A percentile compares a stretch with the other conserved stretches of the same genome.
Conservation (phyloP, 73 alveolate genomes). For the Paramecium tetraurelia region DNA sequence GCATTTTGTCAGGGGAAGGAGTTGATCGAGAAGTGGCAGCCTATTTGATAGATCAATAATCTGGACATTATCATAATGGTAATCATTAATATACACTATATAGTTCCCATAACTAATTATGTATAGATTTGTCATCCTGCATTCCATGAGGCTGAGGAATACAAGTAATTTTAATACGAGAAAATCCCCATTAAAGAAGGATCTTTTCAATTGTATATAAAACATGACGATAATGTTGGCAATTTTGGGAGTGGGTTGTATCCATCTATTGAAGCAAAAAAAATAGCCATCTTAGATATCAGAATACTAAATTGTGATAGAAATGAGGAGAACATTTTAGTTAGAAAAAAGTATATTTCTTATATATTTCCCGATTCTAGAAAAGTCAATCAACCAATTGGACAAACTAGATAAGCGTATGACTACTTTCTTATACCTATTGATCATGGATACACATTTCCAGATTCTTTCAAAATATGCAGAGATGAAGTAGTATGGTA, state of each 20-base stretch:
- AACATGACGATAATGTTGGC: slow-evolving; percentile 85
- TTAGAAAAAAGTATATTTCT: slow-evolving; percentile 69
- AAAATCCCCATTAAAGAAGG: slow-evolving; percentile 85
- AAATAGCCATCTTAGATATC: slow-evolving; percentile 93
- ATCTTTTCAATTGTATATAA: slow-evolving; percentile 83
- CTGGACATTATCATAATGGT: slow-evolving; percentile 67
- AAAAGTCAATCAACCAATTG: slow-evolving; percentile 11
- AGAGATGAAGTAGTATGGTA: slow-evolving; percentile 95
- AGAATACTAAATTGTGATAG: slow-evolving; percentile 94
- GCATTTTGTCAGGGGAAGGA: slow-evolving; percentile 96
- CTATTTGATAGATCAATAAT: slow-evolving; percentile 80
- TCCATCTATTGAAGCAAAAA: slow-evolving; percentile 88
- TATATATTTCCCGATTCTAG: neutral
- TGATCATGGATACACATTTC: slow-evolving; percentile 94
- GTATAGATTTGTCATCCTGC: slow-evolving; percentile 92
- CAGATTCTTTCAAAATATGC: slow-evolving; percentile 90
- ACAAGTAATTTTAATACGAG: slow-evolving; percentile 64
- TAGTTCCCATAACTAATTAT: slow-evolving; percentile 95
- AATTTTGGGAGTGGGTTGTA: slow-evolving; percentile 85
- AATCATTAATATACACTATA: neutral
- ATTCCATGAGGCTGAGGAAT: slow-evolving; percentile 68
- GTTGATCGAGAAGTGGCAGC: slow-evolving; percentile 98
- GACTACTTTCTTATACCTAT: slow-evolving; percentile 90
- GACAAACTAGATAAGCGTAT: slow-evolving; percentile 55
- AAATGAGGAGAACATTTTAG: slow-evolving; percentile 93